Base-by-base conservation (phyloP, 176 grass and related monocot genomes). In the Guadua angustifolia region DNA sequence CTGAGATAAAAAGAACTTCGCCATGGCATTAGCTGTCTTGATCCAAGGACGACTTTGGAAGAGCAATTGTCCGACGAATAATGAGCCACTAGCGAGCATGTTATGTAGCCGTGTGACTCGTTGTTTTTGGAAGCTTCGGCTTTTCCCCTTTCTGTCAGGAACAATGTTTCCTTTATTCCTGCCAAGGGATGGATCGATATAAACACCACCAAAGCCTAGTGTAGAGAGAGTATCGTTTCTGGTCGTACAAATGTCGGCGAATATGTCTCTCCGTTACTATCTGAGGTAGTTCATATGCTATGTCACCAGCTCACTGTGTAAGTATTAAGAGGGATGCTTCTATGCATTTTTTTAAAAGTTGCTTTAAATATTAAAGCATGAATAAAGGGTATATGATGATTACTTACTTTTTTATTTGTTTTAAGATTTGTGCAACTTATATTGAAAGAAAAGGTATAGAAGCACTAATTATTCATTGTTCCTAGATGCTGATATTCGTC, bases 131-230 rank as follows among this genome's bases (percentile, higher is more conserved):
- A 46, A 79, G 61, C 59, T 66, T 43, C 35, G 9, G 25, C 15
- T 50, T 14, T 78, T 47, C n/a, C 2, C 21, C 65, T 33, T 35
- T 51, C 22, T 17, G 24, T 43, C n/a, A 22, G 8, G 18, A 40
- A 7, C 18, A 24, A 22, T 81, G 70, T 36, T 69, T 61, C 53
- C 40, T 57, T 69, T 83, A 70, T 77, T 71, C 70, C 56, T 59
- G 47, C 40, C 39, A 16, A 64, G 13, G 14, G 32, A 40, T 19
- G 19, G 32, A 43, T n/a, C n/a, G n/a, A n/a, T 55, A 24, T 58
- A 10, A 75, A 75, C 58, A 26, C 3, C 2, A 7, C 56, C 1
- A 24, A 59, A 24, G 56, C n/a, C 8, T 59, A 59, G 56, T 2
- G n/a, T 12, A 60, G 19, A 2, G 53, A 57, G 52, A 50, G 57